Conservation (phyloP, 2,329 filamentous ascomycete genomes). For the Cladosporium velox region DNA sequence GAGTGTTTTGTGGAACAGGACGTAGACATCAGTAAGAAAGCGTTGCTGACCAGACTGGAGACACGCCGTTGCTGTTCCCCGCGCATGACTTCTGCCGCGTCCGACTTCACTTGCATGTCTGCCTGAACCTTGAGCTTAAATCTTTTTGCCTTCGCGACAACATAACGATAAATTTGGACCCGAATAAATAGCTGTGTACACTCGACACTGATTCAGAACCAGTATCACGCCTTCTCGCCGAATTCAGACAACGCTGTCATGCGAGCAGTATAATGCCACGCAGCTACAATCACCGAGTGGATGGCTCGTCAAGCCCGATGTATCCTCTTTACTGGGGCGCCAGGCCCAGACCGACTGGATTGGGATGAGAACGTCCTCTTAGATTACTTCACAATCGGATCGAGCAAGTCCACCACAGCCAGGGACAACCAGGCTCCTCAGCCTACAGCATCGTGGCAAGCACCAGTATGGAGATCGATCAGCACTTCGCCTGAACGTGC, state of each 20-base stretch:
- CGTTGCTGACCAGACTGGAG: not conserved
- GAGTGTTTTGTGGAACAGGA: not conserved
- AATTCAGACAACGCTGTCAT: not conserved
- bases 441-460: slow-evolving; percentile 20
- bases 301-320: slow-evolving; percentile 13
- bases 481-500: slow-evolving; percentile 12
- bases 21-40: not conserved
- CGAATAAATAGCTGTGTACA: not conserved
- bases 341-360: slow-evolving; percentile 53
- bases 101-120: slow-evolving; percentile 6
- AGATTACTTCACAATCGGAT: not conserved
- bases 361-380: slow-evolving; percentile 56
- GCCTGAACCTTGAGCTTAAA: not conserved
- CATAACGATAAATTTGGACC: not conserved
- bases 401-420: not conserved
- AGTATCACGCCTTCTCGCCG: not conserved
- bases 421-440: slow-evolving; percentile 37
- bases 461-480: slow-evolving; percentile 33
- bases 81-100: slow-evolving; percentile 4
- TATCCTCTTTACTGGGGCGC: slow-evolving; percentile 64
- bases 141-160: not conserved
- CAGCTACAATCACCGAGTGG: not conserved
- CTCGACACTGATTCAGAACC: not conserved
- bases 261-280: not conserved
- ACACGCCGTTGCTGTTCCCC: not conserved